phyloP scores from a whole-genome alignment of 192 early-diverging fungal genomes.

The Piromyces sp. region DNA sequence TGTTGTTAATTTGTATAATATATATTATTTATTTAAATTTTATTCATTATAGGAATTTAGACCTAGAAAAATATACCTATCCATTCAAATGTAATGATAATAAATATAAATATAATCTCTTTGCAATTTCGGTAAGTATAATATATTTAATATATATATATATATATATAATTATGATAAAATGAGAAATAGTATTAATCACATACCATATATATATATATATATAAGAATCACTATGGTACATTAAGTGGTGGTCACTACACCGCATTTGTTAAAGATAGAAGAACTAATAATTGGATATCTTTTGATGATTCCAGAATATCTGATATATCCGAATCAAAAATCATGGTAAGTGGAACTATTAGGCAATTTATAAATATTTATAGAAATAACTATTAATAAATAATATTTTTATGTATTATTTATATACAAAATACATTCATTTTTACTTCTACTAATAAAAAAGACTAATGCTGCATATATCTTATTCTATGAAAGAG shows the following conservation, averaged over 20 bases:
- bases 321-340: constrained; percentile 27
- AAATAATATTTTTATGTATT: too few species aligned
- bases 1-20: too few species aligned
- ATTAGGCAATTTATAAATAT: too few species aligned
- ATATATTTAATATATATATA: too few species aligned
- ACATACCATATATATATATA: too few species aligned
- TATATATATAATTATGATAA: too few species aligned
- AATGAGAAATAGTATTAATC: too few species aligned
- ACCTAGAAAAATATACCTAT: background rate
- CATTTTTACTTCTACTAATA: too few species aligned
- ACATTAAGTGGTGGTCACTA: constrained; percentile 56
- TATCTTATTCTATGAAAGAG: constrained; percentile 34
- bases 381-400: too few species aligned
- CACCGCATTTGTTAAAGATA: constrained; percentile 49
- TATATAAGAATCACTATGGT: constrained; percentile 46
- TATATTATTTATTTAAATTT: background rate
- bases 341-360: constrained; percentile 41
- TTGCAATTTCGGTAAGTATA: constrained; percentile 39
- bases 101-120: constrained; percentile 53
- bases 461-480: constrained; percentile 38
- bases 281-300: constrained; percentile 50
- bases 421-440: too few species aligned
- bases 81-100: constrained; percentile 1
- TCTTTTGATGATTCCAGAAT: constrained; percentile 75
- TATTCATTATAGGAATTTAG: background rate